Base-by-base conservation (phyloP, 163 green algal species). In the Scenedesmus sp. region DNA sequence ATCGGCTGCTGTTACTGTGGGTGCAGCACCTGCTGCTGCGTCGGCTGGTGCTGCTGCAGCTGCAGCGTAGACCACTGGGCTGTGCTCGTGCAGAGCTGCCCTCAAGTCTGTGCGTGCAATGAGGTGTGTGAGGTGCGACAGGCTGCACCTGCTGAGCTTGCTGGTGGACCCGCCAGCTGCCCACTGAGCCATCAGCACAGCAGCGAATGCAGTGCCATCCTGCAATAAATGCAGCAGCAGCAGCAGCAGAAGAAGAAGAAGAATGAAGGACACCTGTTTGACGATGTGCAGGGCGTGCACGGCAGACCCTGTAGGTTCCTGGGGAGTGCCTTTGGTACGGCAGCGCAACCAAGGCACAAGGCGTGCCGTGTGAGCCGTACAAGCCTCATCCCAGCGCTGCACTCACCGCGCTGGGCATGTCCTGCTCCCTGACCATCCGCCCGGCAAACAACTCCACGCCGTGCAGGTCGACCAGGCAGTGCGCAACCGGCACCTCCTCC, bases 381-480 rank as follows among this genome's bases (percentile, higher is more conserved):
- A 56, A 56, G 26, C 35, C 16, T 26, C 18, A 72, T 43, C 49
- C 40, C 81, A 16, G 20, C 12, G 42, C 65, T 68, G 37, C 7
- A 30, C 85, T 90, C 35, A 85, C 86, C 86, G 1, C 12, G 40
- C 40, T 24, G 24, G n/a, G 33, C 37, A 40, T 80, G 22, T 56
- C 87, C 3, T 59, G 51, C 78, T 70, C 87, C n/a, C 78, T 78
- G 26, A 76, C 37, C 53, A 86, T 81, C 26, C 33, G 42, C 33
- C 87, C 87, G 40, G 87, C 87, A 81, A 87, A 78, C 37, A 91
- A 30, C 87, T 91, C 87, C 51, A 87, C 26, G 37, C 78, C 87
- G 3, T 87, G 78, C 44, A 91, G 46, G 78, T 91, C 79, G 13
- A 91, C 37, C 53, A 91, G 79, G 56, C 53, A 59, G 56, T 88